Base-by-base conservation (phyloP, 2,329 filamentous ascomycete species). In the Aspergillus oerlinghausenensis region DNA sequence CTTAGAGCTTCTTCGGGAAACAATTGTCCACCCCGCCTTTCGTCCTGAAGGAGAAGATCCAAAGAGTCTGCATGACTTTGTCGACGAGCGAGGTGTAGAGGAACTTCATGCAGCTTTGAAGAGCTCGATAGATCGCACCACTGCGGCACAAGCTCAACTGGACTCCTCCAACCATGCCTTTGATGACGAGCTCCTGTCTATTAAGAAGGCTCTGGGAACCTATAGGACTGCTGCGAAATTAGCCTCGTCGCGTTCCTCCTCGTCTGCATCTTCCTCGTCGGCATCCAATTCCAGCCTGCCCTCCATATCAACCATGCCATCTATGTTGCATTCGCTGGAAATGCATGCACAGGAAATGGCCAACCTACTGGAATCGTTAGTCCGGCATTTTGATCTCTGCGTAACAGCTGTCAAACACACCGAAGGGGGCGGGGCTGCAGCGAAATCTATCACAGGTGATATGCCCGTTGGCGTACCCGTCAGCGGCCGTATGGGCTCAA, bases 401-500 rank as follows among this genome's bases (percentile, higher is more conserved):
- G 90, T 96, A 14, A 93, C 88, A 1, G 93, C 93, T 0, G 88
- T 97, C 47, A 89, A 92, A 58, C 91, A 93, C 51, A 97, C 92
- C 3, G 92, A 96, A 75, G 89, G 88, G 29, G 89, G 87, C 4
- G 85, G 86, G 11, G 88, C 85, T 49, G 88, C 87, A 5, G 84
- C 86, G 10, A 82, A 84, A 51, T 88, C 85, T 61, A 88, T 79
- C 45, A 74, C 85, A 0, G 87, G 87, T 47, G 87, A 89, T 63
- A 82, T 82, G 29, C 77, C 78, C 42, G 73, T 83, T 71, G 67
- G 80, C 70, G 65, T 83, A 68, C 60, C 81, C 74, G 67, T 68
- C 49, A 68, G 68, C 42, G 66, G 68, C 38, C 67, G 66, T 4
- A 65, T 63, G 28, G 67, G 69, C 11, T 62, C 69, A 8, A 68